Evolutionary conservation across 2,329 filamentous ascomycete genomes (phyloP), one percentile per base, ranked within the genome.

Genomic region (Alternaria viburni): DNA sequence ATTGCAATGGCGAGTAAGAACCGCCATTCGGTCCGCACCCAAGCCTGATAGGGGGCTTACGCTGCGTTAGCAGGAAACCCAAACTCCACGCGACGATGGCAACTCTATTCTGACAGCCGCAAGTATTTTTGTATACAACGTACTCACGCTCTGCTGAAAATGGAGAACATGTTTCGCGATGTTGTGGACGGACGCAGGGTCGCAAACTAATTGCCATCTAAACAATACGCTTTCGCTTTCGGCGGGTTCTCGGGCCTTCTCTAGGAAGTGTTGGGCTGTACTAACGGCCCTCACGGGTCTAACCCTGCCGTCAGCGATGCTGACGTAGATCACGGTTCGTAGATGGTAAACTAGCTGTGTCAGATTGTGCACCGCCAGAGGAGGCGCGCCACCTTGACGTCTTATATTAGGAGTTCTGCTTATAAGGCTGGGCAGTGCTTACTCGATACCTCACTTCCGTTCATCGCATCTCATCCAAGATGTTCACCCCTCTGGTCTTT

Each of bases 21-120:
- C 30, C 12, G n/a, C 19, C 30, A 30, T 59, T 54, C 56, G 60
- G 49, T n/a, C 60, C 56, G 56, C 44, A 43, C 23, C 9, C 13
- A 43, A 54, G 55, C 36, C 36, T 54, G 50, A 45, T 45, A n/a
- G 19, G 57, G 45, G 21, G 46, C 26, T 46, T 36, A 25, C 32
- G 13, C 17, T n/a, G 12, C n/a, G 19, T 26, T 50, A 28, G 44
- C 19, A 43, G 21, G 19, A 25, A 21, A 23, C 12, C 21, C 28
- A n/a, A 15, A 15, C 45, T 25, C 45, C 28, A 43, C 44, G 26
- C 10, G 21, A 44, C 41, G 9, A 10, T 44, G 52, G 10, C 25
- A 54, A 54, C 52, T 28, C n/a, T 19, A 28, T 17, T 44, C 21
- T 44, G 32, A 28, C 52, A 15, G 52, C 23, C 17, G 52, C 15